Evolutionary conservation across 176 grass and related monocot species (phyloP), one percentile per base, ranked within the genome.

Genomic region (Eleusine coracana): DNA sequence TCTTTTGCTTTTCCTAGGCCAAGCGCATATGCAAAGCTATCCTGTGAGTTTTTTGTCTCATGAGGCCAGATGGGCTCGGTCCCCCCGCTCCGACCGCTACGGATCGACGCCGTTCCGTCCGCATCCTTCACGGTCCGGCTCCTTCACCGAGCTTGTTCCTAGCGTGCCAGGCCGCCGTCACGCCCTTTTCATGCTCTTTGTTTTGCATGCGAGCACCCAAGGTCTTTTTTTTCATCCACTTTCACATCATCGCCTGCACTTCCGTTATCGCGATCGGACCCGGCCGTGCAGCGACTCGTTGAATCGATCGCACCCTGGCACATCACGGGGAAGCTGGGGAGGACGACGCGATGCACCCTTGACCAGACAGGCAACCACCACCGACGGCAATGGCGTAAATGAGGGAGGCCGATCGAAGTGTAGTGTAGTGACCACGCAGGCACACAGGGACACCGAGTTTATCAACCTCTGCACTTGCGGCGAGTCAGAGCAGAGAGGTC

Each of bases 31-130:
- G 61, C 10, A 13, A 51, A 11, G 13, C 61, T 66, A 75, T 39
- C 70, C 28, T 74, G 29, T 56, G 12, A 42, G 36, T 46, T 61
- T 46, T 85, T 85, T 89, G 77, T 85, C 77, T 49, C 71, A 38
- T 34, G 87, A 89, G 87, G 39, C 55, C 79, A 78, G 73, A 77
- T 54, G 38, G 25, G 12, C 69, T 14, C 65, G 68, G 87, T 69
- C 70, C 62, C 86, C 58, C n/a, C 10, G 3, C 50, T 18, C 60
- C 87, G 75, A 59, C 67, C 86, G 75, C 81, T n/a, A 73, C 80
- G 80, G 75, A 84, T 80, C 54, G 40, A 12, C 34, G 21, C 42
- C 70, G 44, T 17, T 17, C 50, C 28, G 41, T 70, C 42, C 15
- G 38, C 71, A 10, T 23, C 28, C 28, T 9, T 28, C 78, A 59